Conservation (phyloP, 352 stramenopile species). For the Phytophthora melonis region DNA sequence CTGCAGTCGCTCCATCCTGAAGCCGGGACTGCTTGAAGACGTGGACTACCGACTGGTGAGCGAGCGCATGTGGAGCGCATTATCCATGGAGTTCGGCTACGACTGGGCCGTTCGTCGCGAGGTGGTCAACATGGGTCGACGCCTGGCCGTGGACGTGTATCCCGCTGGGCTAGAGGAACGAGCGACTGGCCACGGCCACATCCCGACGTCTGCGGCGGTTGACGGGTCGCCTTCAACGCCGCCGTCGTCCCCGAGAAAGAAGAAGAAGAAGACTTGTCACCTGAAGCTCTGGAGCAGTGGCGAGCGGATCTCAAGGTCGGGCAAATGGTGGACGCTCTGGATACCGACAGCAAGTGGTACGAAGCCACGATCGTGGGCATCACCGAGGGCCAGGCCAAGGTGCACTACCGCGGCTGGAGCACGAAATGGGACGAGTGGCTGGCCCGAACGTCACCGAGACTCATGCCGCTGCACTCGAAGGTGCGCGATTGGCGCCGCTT, state of each 20-base stretch:
- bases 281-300: constrained; percentile 57
- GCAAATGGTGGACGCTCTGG: constrained; percentile 69
- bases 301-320: constrained; percentile 51
- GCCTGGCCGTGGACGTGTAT: constrained; percentile 69
- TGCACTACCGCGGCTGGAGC: constrained; percentile 98
- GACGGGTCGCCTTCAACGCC: constrained; percentile 18
- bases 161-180: constrained; percentile 49
- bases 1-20: constrained; percentile 59
- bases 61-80: constrained; percentile 68
- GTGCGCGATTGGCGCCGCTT: constrained; percentile 76
- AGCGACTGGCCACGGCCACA: constrained; percentile 25
- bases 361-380: constrained; percentile 63
- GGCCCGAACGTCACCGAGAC: constrained; percentile 82
- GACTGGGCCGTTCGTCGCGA: constrained; percentile 72
- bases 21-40: constrained; percentile 56
- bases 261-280: constrained; percentile 31
- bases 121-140: constrained; percentile 48
- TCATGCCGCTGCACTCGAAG: constrained; percentile 93
- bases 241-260: constrained; percentile 49
- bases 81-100: constrained; percentile 66
- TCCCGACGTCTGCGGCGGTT: constrained; percentile 4
- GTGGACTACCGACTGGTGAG: constrained; percentile 73
- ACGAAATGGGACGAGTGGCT: constrained; percentile 98
- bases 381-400: constrained; percentile 66
- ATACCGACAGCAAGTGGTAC: constrained; percentile 82